Base-by-base conservation (phyloP, 192 early-diverging fungal species). In the Umbelopsis isabellina region DNA sequence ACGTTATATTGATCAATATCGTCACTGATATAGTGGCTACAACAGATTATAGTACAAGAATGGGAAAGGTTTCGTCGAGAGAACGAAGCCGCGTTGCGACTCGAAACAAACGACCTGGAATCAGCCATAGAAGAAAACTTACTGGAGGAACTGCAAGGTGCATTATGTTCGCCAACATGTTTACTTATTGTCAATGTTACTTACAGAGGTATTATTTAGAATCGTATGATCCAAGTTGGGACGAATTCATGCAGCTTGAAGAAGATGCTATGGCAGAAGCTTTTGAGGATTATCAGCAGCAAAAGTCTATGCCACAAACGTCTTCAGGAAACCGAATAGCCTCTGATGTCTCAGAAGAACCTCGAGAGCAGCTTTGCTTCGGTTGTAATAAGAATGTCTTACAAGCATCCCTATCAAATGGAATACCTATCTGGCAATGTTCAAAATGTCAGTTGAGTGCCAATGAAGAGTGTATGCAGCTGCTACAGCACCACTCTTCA, bases 101-200 rank as follows among this genome's bases (percentile, higher is more conserved):
- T 61, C 6, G 55, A 61, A 61, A 61, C 30, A 15, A 25, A 61
- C 5, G 33, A 61, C 27, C 18, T 61, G 12, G 55, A 61, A 35
- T n/a, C 23, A 35, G 55, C 55, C 13, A 61, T 61, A 27, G 55
- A 61, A 35, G 55, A 61, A n/a, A 61, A 61, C 15, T 61, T 61
- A 25, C 9, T 61, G 9, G 55, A 61, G 13, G 55, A 61, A 35
- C 25, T 61, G n/a, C 55, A 61, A 35, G 55, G 55, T 61, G 27
- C 37, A n/a, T 2, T 6, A 35, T 4, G 25, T 35, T 33, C 12
- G 25, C 13, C 33, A 35, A n/a, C 0, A 9, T 10, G 22, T 30
- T 15, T 18, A 61, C 27, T 30, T 18, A 5, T 15, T 12, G 4
- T 61, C 5, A 61, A n/a, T 21, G 27, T 3, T 6, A 12, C 33